These are phyloP conservation scores for Leccinum pachyderme DNA, from an alignment of 1,284 basidiomycete species.

Conservation along the genomic window DNA sequence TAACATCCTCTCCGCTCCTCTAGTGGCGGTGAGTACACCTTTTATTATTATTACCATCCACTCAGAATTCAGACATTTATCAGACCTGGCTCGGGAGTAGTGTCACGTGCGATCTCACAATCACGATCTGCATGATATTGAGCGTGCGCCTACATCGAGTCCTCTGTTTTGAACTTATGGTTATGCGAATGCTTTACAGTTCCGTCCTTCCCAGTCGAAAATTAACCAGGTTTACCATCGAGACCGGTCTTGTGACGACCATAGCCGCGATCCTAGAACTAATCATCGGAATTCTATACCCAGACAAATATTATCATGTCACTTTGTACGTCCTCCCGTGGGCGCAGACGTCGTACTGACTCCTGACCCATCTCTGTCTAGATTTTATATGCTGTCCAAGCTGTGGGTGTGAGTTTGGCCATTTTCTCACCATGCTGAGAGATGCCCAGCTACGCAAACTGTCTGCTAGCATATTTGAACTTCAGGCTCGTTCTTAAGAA, in stretches of 20 bases:
- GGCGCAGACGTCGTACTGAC: not conserved
- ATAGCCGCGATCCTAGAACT: conserved; percentile 9
- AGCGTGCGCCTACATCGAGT: conserved; percentile 4
- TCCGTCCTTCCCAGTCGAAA: conserved; percentile 5
- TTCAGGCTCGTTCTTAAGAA: conserved; percentile 3
- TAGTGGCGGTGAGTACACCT: not conserved
- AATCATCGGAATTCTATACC: conserved; percentile 4
- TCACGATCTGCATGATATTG: conserved; percentile 11
- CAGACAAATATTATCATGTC: conserved; percentile 5
- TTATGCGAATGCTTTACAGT: not conserved
- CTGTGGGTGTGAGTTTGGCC: conserved; percentile 3
- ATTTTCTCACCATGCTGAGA: not conserved
- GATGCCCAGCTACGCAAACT: conserved; percentile 14
- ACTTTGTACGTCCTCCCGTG: conserved; percentile 6
- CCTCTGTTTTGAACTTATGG: not conserved
- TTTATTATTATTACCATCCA: not conserved
- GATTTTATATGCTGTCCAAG: conserved; percentile 14
- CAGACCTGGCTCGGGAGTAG: conserved; percentile 17
- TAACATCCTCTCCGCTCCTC: not conserved
- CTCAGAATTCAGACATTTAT: not conserved
- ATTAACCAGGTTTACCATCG: conserved; percentile 14
- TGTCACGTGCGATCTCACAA: conserved; percentile 9
- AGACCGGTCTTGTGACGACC: conserved; percentile 16
- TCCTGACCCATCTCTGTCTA: not conserved
- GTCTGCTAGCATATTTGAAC: conserved; percentile 11